phyloP scores from a whole-genome alignment of 176 grass and related monocot species.

The Aegilops bicornis region DNA sequence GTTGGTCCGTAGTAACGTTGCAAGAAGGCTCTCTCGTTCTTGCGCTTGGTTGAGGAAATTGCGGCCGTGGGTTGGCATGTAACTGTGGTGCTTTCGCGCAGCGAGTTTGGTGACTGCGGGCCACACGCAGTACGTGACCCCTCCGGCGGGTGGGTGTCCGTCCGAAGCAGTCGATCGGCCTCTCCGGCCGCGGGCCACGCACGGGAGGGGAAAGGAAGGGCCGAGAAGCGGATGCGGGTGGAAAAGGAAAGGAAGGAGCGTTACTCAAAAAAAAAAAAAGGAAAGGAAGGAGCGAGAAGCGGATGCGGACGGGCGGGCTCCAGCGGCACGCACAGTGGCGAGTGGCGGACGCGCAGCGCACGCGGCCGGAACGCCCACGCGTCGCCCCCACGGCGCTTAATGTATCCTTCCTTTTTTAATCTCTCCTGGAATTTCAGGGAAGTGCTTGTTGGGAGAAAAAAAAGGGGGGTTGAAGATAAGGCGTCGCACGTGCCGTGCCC shows the following conservation, averaged over 20 bases:
- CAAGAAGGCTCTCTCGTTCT: too few species aligned
- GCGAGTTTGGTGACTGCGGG: too few species aligned
- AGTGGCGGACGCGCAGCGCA: not conserved
- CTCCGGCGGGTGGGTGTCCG: not conserved
- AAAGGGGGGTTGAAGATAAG: slow-evolving; percentile 9
- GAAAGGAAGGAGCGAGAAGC: not conserved
- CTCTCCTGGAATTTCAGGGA: too few species aligned
- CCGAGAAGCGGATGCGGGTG: not conserved
- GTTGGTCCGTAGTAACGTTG: too few species aligned
- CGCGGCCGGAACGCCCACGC: not conserved
- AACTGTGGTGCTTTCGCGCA: too few species aligned
- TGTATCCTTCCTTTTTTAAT: too few species aligned
- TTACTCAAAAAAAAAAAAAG: too few species aligned
- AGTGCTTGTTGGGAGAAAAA: too few species aligned
- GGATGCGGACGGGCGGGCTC: too few species aligned
- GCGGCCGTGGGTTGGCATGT: too few species aligned
- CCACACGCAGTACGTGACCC: not conserved
- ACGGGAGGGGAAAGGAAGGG: not conserved
- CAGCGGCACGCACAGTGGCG: not conserved
- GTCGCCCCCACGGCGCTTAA: not conserved
- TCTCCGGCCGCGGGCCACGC: not conserved
- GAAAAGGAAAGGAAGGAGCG: too few species aligned
- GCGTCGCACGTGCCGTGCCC: slow-evolving; percentile 2
- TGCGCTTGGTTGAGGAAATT: too few species aligned
- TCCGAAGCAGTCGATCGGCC: not conserved